Evolutionary conservation across 306 rosid genomes (phyloP).

Genomic region (Fragaria iinumae): DNA sequence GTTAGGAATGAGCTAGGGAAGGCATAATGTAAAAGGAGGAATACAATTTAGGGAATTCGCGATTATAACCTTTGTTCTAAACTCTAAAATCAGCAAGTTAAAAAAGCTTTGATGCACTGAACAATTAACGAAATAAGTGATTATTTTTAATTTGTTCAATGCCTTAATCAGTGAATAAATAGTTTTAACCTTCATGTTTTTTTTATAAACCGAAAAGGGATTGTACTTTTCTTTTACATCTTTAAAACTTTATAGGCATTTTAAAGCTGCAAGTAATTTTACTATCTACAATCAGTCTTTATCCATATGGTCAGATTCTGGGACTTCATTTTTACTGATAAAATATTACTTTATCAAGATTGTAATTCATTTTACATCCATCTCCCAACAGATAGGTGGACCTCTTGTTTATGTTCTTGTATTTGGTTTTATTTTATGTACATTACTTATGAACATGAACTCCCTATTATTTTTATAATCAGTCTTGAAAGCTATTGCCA

Average conservation of each 20-base stretch:
- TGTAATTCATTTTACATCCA: neutral
- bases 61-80: neutral
- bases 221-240: neutral
- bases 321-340: conserved; percentile 6
- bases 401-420: neutral
- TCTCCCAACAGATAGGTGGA: neutral
- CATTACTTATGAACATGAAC: neutral
- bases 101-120: neutral
- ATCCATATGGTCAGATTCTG: neutral
- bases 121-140: neutral
- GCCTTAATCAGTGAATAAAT: neutral
- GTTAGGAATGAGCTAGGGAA: neutral
- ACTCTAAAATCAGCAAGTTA: neutral
- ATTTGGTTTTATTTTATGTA: neutral
- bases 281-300: neutral
- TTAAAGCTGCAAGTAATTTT: neutral
- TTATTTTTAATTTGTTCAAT: neutral
- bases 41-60: neutral
- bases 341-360: neutral
- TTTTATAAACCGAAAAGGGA: too few relatives aligned
- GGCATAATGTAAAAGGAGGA: neutral
- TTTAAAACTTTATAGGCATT: neutral
- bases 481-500: neutral
- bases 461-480: neutral
- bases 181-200: neutral